Evolutionary conservation across 768 basidiomycete genomes (phyloP).

Genomic region (Suillus lakei): DNA sequence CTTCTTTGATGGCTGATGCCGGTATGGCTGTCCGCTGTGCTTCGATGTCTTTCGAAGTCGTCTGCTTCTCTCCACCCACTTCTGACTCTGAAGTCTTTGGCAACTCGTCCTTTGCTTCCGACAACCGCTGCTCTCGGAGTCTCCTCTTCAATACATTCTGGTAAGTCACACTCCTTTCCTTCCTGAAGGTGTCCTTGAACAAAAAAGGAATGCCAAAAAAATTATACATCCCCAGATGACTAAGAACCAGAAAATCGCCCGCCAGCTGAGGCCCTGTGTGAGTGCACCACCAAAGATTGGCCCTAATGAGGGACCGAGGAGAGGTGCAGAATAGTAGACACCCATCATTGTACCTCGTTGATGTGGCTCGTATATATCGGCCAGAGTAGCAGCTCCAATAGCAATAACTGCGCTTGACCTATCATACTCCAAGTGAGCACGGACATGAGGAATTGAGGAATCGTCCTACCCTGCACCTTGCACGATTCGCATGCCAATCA

Average conservation of each 20-base stretch:
- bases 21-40: slow-evolving; percentile 12
- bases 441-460: not conserved
- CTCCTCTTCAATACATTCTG: slow-evolving; percentile 63
- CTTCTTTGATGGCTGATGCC: slow-evolving; percentile 29
- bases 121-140: slow-evolving; percentile 30
- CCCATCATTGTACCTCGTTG: slow-evolving; percentile 86
- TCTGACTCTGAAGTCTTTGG: slow-evolving; percentile 8
- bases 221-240: slow-evolving; percentile 60
- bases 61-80: not conserved
- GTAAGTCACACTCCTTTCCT: slow-evolving; percentile 81
- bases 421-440: slow-evolving; percentile 8
- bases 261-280: slow-evolving; percentile 74
- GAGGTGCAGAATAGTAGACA: slow-evolving; percentile 79
- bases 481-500: slow-evolving; percentile 71
- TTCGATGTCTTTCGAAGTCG: slow-evolving; percentile 27
- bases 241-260: slow-evolving; percentile 86
- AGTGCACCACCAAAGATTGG: slow-evolving; percentile 74
- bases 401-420: slow-evolving; percentile 71
- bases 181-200: slow-evolving; percentile 84
- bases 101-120: slow-evolving; percentile 21
- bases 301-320: slow-evolving; percentile 70
- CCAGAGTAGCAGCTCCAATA: slow-evolving; percentile 78
- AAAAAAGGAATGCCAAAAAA: slow-evolving; percentile 59
- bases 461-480: slow-evolving; percentile 62
- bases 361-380: slow-evolving; percentile 77